Base-by-base conservation (phyloP, 192 early-diverging fungal genomes). In the Martensiomyces pterosporus region DNA sequence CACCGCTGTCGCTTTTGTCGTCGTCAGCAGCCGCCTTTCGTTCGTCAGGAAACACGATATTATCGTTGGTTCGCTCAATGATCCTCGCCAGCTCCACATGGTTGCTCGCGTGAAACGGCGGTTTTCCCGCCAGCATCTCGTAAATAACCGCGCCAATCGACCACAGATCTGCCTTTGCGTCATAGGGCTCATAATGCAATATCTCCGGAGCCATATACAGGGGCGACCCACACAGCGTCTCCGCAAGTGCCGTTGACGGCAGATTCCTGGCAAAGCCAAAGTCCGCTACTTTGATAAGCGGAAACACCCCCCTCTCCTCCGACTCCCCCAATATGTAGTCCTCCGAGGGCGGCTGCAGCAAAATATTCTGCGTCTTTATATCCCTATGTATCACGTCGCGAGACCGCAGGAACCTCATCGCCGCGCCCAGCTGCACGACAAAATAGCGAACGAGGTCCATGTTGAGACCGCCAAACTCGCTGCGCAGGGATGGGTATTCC, bases 241-340 rank as follows among this genome's bases (percentile, higher is more conserved):
- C 89, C 0, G 93, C 94, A 45, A 99, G 63, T n/a, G 85, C 87
- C 4, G 86, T 79, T 10, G 78, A 77, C 16, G 85, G 88, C 24
- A 99, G 67, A 12, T 85, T 85, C 16, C 97, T 80, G 2, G 97
- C 94, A 77, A 99, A 99, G 9, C 97, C 97, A 72, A 99, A 99
- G 63, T 99, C 97, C 8, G 92, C 97, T 10, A 99, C 80, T 53
- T 98, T 95, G 10, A 99, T 71, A 21, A 72, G 70, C 13, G 96
- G 96, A 17, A 59, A 43, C 3, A 22, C 50, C 14, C 66, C 65
- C 4, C 32, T 26, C 0, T 43, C 52, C 41, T 78, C 76, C 7
- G 73, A 64, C 59, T 77, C 46, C 22, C 72, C 60, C 59, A 64
- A 4, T 13, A 40, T 29, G 44, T 80, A 75, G 52, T 44, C 25